Percentiles rank a stretch among this genome's conserved stretches.
These are phyloP conservation scores for Skeletonema potamos DNA, from an alignment of 108 stramenopile genomes.

Conservation along the genomic window DNA sequence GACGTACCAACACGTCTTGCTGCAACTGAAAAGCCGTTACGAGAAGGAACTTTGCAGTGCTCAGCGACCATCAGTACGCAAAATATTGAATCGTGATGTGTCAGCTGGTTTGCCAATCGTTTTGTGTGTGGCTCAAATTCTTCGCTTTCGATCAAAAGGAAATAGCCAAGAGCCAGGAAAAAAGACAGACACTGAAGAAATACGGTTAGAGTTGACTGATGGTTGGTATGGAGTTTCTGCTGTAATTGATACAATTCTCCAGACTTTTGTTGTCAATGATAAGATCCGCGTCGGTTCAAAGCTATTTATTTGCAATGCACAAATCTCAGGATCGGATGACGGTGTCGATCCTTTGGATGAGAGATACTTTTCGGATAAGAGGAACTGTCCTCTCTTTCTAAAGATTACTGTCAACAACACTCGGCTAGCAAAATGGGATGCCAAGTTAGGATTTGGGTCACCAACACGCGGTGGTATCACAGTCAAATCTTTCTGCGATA, in stretches of 20 bases:
- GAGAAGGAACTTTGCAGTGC: conserved; percentile 60
- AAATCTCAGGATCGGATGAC: conserved; percentile 66
- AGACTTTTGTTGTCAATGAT: conserved; percentile 34
- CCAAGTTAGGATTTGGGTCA: conserved; percentile 75
- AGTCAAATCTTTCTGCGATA: conserved; percentile 60
- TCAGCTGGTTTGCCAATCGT: conserved; percentile 55
- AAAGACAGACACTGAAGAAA: conserved; percentile 8
- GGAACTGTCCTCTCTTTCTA: conserved; percentile 37
- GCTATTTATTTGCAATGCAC: conserved; percentile 64
- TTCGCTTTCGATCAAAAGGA: conserved; percentile 34
- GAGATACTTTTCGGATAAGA: conserved; percentile 33
- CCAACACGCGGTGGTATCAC: conserved; percentile 24
- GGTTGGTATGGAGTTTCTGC: conserved; percentile 84
- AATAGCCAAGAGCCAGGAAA: background rate
- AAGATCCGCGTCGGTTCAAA: conserved; percentile 75
- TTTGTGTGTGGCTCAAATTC: conserved; percentile 60
- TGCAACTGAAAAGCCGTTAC: conserved; percentile 60
- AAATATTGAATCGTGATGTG: conserved; percentile 78
- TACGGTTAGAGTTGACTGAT: conserved; percentile 70
- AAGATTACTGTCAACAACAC: conserved; percentile 66
- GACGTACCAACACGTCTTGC: conserved; percentile 58
- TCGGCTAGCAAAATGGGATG: conserved; percentile 77
- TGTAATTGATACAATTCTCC: conserved; percentile 49
- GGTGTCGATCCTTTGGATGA: conserved; percentile 85
- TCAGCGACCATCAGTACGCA: conserved; percentile 64